Evolutionary conservation across 306 rosid genomes (phyloP).

Genomic region (Fragaria iinumae): DNA sequence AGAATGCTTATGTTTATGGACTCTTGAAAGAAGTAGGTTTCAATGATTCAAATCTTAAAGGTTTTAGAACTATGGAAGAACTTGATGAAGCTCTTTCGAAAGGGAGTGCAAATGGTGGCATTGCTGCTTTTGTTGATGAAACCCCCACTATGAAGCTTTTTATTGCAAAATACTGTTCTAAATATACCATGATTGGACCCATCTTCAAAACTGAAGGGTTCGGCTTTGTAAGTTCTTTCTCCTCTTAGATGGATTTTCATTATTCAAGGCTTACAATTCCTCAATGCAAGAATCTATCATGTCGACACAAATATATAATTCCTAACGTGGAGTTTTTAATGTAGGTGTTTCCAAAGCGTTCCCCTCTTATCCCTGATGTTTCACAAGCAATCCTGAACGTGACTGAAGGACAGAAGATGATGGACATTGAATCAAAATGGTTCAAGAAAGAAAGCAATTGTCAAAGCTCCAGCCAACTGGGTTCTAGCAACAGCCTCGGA

Average conservation of each 20-base stretch:
- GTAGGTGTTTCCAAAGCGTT: constrained; percentile 45
- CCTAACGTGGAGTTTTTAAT: not conserved
- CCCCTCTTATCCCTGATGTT: constrained; percentile 49
- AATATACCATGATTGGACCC: constrained; percentile 29
- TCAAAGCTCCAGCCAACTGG: constrained; percentile 19
- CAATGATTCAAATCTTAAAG: constrained; percentile 22
- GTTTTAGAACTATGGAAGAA: constrained; percentile 12
- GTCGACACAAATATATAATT: not conserved
- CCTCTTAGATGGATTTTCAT: too few relatives aligned
- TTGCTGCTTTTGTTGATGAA: constrained; percentile 42
- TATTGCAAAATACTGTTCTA: constrained; percentile 29
- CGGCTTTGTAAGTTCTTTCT: constrained; percentile 35
- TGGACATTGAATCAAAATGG: constrained; percentile 51
- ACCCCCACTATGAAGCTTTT: constrained; percentile 23
- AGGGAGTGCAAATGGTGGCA: constrained; percentile 33
- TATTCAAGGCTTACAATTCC: not conserved
- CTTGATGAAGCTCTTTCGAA: constrained; percentile 19
- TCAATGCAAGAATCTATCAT: not conserved
- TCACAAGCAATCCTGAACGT: constrained; percentile 57
- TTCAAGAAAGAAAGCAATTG: constrained; percentile 26
- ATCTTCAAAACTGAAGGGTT: constrained; percentile 29
- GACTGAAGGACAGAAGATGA: constrained; percentile 56
- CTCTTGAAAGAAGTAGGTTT: constrained; percentile 42
- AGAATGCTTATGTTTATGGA: constrained; percentile 37
- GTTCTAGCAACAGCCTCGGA: constrained; percentile 41